Conservation (phyloP, 1,139 yeast species). For the Saccharomyces pastorianus region DNA sequence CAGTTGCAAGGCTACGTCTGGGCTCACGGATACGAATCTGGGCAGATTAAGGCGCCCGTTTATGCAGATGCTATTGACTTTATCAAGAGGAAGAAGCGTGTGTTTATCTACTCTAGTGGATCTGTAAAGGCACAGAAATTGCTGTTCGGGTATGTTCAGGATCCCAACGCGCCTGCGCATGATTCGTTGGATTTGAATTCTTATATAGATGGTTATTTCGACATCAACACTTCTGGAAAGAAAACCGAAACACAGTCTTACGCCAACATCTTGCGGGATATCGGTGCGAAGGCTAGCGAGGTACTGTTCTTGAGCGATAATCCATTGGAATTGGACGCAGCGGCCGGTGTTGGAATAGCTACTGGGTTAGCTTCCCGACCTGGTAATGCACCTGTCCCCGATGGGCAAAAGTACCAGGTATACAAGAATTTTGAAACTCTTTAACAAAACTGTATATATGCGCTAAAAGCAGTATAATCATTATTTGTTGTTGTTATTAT, state of each 20-base stretch:
- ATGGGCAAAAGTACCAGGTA: constrained; percentile 14
- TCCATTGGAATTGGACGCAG: constrained; percentile 62
- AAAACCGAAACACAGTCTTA: constrained; percentile 58
- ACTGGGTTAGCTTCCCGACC: constrained; percentile 59
- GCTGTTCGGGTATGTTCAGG: constrained; percentile 55
- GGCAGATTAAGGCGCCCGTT: constrained; percentile 70
- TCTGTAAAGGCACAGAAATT: constrained; percentile 78
- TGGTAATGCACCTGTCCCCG: constrained; percentile 56
- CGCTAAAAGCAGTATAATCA: neutral
- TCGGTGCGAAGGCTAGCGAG: constrained; percentile 31
- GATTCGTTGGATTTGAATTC: constrained; percentile 43
- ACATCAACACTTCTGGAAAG: constrained; percentile 75
- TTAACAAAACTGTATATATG: neutral
- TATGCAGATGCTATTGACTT: constrained; percentile 63
- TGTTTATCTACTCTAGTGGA: constrained; percentile 87
- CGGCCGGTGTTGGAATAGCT: constrained; percentile 54
- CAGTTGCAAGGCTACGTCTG: constrained; percentile 77
- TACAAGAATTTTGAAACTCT: constrained; percentile 1
- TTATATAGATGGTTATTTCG: constrained; percentile 61
- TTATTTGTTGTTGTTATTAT: neutral
- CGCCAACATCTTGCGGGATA: constrained; percentile 43
- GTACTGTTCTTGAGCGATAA: constrained; percentile 73
- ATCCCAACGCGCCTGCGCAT: constrained; percentile 11
- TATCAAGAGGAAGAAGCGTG: constrained; percentile 35
- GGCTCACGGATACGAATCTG: constrained; percentile 68